Base-by-base conservation (phyloP, 2,329 filamentous ascomycete species). In the Geoglossum cookeanum region DNA sequence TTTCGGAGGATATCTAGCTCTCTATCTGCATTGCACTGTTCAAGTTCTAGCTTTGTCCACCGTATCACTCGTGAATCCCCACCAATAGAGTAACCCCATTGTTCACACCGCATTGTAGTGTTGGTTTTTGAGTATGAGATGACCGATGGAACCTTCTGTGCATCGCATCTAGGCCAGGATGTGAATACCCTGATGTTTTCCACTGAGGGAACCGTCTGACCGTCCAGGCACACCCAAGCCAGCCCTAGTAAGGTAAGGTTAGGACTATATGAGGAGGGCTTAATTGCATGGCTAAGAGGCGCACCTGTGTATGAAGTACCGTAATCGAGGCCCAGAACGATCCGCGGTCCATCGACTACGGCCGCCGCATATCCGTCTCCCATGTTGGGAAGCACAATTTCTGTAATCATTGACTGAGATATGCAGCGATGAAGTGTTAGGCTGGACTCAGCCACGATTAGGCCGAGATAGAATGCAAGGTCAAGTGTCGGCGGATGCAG, bases 31-130 rank as follows among this genome's bases (percentile, higher is more conserved):
- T 3, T n/a, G 30, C 29, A 6, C 6, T 3, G 22, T 33, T 55
- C 47, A 17, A 55, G 56, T 33, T 57, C 4, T n/a, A 57, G 55
- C 48, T 57, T 57, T 27, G 56, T 57, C 56, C 56, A 57, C 22
- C 35, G 47, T 11, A 57, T 57, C 15, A 55, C 56, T 4, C n/a
- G 35, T 6, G 56, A 33, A 5, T 30, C 32, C 8, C n/a, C 22
- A 27, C 39, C 47, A 9, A 57, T 57, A 9, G 17, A 30, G 35
- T 57, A 39, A 4, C 56, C 56, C 44, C 44, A 47, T 47, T 47
- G 44, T 27, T 27, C n/a, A 15, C 33, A 11, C 33, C 44, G 22
- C 44, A 5, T 27, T n/a, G n/a, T n/a, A n/a, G n/a, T n/a, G 4
- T 5, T 4, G 44, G 44, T n/a, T 47, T n/a, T 27, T 5, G 44